These are phyloP conservation scores for Phytophthora europaea DNA, from an alignment of 352 stramenopile species.

Conservation along the genomic window DNA sequence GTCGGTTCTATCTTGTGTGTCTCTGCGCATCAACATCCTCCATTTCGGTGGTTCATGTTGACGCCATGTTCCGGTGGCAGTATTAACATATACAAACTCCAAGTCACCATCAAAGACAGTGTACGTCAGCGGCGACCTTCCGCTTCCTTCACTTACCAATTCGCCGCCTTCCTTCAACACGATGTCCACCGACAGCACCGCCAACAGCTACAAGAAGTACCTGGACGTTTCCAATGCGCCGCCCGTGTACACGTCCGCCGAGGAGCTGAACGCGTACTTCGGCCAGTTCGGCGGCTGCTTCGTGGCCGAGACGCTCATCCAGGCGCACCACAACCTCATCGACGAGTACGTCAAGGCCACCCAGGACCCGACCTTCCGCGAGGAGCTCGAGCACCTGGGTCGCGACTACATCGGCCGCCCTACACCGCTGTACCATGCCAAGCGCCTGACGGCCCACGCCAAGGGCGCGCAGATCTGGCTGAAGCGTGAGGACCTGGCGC, in stretches of 20 bases:
- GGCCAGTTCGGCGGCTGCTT: conserved; percentile 97
- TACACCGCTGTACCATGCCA: conserved; percentile 97
- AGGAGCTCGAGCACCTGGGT: conserved; percentile 97
- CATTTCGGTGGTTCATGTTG: conserved; percentile 29
- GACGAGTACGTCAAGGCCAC: conserved; percentile 95
- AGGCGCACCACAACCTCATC: conserved; percentile 96
- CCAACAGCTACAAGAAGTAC: conserved; percentile 43
- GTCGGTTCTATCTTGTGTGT: conserved; percentile 5
- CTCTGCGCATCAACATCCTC: conserved; percentile 29
- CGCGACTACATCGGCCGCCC: conserved; percentile 94
- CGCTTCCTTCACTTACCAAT: conserved; percentile 29
- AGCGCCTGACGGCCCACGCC: conserved; percentile 95
- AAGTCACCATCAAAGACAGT: conserved; percentile 1
- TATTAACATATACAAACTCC: conserved; percentile 12
- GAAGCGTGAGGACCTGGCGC: conserved; percentile 98
- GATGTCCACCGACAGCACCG: background rate
- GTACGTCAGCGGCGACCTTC: conserved; percentile 14
- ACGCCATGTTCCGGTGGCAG: conserved; percentile 28
- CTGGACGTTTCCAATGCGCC: conserved; percentile 82
- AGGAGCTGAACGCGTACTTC: conserved; percentile 89
- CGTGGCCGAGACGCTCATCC: conserved; percentile 98
- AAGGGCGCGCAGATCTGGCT: conserved; percentile 97
- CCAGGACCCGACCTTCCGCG: conserved; percentile 94
- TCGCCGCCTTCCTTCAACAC: conserved; percentile 6
- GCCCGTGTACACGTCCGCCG: conserved; percentile 66